These are phyloP conservation scores for Ramaria sp. DNA, from an alignment of 768 basidiomycete species.

Conservation along the genomic window DNA sequence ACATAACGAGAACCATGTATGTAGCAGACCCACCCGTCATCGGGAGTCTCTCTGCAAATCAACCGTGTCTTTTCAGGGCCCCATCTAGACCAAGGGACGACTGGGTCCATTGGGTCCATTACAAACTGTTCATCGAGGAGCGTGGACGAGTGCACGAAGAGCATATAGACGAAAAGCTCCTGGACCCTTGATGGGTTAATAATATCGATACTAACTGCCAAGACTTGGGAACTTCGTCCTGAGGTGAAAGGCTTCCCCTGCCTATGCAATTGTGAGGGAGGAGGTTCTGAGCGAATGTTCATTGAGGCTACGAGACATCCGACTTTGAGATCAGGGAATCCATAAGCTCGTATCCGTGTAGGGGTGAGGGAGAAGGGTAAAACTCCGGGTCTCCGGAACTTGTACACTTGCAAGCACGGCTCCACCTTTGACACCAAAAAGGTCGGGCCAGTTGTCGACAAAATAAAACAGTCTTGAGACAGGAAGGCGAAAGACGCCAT, in stretches of 20 bases:
- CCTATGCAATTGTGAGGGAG: neutral
- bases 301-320: neutral
- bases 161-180: constrained; percentile 26
- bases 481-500: constrained; percentile 19
- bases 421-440: constrained; percentile 13
- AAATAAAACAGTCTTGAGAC: constrained; percentile 15
- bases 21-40: constrained; percentile 48
- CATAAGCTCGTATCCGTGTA: neutral
- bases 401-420: neutral
- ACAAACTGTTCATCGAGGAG: constrained; percentile 19
- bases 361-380: neutral
- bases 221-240: neutral
- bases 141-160: constrained; percentile 33
- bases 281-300: constrained; percentile 1
- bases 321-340: neutral
- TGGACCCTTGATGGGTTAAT: constrained; percentile 14
- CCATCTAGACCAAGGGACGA: constrained; percentile 40
- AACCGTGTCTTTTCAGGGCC: constrained; percentile 37
- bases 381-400: neutral
- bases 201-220: neutral
- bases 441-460: constrained; percentile 15
- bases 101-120: constrained; percentile 10
- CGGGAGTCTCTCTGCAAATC: constrained; percentile 19
- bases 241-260: neutral
- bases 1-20: constrained; percentile 39